A percentile compares a stretch with the other conserved stretches of the same genome.
Evolutionary conservation across 2,329 filamentous ascomycete species (phyloP).

Genomic region (Xylaria sp.): DNA sequence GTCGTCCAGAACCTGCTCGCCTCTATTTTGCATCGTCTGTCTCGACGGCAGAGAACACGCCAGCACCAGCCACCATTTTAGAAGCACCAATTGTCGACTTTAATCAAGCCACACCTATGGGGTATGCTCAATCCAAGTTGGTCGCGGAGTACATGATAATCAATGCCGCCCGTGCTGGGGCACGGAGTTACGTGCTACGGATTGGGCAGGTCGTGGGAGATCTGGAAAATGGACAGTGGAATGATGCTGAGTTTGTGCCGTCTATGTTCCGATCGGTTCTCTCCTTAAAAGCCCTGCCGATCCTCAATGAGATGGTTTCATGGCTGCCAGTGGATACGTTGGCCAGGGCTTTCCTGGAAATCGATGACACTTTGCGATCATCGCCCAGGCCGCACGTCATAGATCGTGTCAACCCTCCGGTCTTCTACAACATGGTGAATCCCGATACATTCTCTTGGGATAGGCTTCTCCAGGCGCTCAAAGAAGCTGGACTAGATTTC

Average conservation of each 20-base stretch:
- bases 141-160: not conserved
- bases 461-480: not conserved
- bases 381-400: not conserved
- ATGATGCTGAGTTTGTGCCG: not conserved
- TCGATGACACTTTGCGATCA: not conserved
- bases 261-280: not conserved
- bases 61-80: not conserved
- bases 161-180: not conserved
- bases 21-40: not conserved
- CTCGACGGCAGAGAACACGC: not conserved
- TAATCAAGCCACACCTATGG: not conserved
- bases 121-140: slow-evolving; percentile 5
- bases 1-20: not conserved
- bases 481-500: not conserved
- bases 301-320: not conserved
- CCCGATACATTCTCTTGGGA: slow-evolving; percentile 1
- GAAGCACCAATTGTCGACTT: not conserved
- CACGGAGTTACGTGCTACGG: not conserved
- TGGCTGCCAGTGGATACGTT: not conserved
- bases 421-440: slow-evolving; percentile 1
- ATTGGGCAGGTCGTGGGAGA: slow-evolving; percentile 2
- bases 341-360: not conserved
- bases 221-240: not conserved
- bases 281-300: not conserved
- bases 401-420: not conserved